Conservation (phyloP, 2,329 filamentous ascomycete species). For the Zymoseptoria ardabiliae region DNA sequence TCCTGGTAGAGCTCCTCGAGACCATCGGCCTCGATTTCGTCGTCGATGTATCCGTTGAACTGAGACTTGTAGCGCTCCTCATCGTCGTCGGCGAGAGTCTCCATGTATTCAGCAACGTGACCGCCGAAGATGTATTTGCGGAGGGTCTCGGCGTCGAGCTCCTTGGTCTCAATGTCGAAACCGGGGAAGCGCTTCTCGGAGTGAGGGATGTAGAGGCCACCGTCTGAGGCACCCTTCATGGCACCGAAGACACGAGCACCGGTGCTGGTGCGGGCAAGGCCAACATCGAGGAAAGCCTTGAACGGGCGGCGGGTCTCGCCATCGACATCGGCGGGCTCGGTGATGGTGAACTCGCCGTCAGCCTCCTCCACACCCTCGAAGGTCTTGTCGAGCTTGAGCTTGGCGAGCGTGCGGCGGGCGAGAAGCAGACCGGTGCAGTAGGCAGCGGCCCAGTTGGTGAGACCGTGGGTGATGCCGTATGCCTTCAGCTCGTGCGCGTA, state of each 20-base stretch:
- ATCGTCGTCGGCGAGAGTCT: slow-evolving; percentile 97
- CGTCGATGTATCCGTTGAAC: slow-evolving; percentile 96
- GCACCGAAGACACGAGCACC: slow-evolving; percentile 98
- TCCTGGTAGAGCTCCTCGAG: slow-evolving; percentile 95
- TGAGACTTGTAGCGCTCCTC: slow-evolving; percentile 99
- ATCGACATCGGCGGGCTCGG: slow-evolving; percentile 85
- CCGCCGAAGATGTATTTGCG: slow-evolving; percentile 99
- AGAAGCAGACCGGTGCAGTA: slow-evolving; percentile 96
- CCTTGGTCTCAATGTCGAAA: slow-evolving; percentile 94
- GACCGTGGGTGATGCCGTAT: slow-evolving; percentile 96
- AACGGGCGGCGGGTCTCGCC: slow-evolving; percentile 88
- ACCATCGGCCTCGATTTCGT: slow-evolving; percentile 91
- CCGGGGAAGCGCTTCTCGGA: slow-evolving; percentile 99
- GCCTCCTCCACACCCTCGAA: slow-evolving; percentile 96
- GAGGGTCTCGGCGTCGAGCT: slow-evolving; percentile 93
- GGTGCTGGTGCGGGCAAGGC: slow-evolving; percentile 93
- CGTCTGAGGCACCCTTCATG: slow-evolving; percentile 99
- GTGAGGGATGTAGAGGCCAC: slow-evolving; percentile 94
- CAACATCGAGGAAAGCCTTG: slow-evolving; percentile 98
- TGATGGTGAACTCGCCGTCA: slow-evolving; percentile 91
- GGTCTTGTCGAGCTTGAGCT: slow-evolving; percentile 88
- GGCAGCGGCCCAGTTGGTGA: slow-evolving; percentile 99
- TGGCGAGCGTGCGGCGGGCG: slow-evolving; percentile 92
- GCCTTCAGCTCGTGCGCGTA: slow-evolving; percentile 97
- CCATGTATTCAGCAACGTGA: slow-evolving; percentile 99